Evolutionary conservation across 1,139 yeast species (phyloP).

Genomic region (Zygoascus meyerae): DNA sequence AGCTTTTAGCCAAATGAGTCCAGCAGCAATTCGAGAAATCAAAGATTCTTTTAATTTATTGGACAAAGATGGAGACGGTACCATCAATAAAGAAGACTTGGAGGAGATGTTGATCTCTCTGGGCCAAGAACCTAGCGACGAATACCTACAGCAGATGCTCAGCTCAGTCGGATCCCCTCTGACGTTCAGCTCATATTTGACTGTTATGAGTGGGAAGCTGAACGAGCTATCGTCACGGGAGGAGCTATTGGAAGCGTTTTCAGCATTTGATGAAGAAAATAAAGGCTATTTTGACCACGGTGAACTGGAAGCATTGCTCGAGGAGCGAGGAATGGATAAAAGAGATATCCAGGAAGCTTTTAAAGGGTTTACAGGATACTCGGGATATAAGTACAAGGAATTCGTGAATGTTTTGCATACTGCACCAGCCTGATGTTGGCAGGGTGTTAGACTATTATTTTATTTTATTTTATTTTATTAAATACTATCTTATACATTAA

Average conservation of each 20-base stretch:
- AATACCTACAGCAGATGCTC: slow-evolving; percentile 39
- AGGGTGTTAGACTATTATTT: too few species aligned
- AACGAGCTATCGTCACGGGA: slow-evolving; percentile 52
- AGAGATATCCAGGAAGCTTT: slow-evolving; percentile 49
- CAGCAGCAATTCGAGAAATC: slow-evolving; percentile 39
- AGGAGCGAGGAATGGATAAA: slow-evolving; percentile 49
- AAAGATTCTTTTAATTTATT: slow-evolving; percentile 55
- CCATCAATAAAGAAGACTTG: slow-evolving; percentile 55
- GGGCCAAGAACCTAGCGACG: slow-evolving; percentile 42
- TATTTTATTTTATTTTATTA: too few species aligned
- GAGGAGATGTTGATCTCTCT: slow-evolving; percentile 48
- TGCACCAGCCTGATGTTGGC: too few species aligned
- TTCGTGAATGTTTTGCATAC: slow-evolving; percentile 20
- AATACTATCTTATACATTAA: background rate
- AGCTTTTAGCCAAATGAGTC: slow-evolving; percentile 34
- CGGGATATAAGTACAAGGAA: slow-evolving; percentile 55
- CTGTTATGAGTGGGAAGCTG: slow-evolving; percentile 58
- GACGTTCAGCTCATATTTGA: slow-evolving; percentile 65
- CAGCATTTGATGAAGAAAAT: slow-evolving; percentile 46
- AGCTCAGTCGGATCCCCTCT: slow-evolving; percentile 51
- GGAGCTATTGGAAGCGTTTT: slow-evolving; percentile 60
- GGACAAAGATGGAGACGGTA: slow-evolving; percentile 82
- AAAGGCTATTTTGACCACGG: slow-evolving; percentile 42
- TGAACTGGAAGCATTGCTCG: slow-evolving; percentile 43
- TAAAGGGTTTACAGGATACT: slow-evolving; percentile 46